A percentile compares a stretch with the other conserved stretches of the same genome.
Conservation (phyloP, 2,329 filamentous ascomycete species). For the Phyllosticta citriasiana region DNA sequence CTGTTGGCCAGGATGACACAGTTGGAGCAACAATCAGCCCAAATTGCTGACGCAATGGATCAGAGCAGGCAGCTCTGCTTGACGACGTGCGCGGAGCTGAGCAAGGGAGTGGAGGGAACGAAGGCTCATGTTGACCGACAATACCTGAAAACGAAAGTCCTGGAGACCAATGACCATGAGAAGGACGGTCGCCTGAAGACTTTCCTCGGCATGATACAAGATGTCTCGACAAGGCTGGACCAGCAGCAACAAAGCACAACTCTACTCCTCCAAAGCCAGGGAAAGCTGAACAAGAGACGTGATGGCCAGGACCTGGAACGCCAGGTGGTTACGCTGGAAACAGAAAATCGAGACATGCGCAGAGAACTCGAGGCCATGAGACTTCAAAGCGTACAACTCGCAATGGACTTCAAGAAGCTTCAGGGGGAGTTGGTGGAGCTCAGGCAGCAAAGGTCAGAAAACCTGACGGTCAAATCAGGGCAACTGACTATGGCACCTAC, state of each 20-base stretch:
- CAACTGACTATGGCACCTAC: not conserved
- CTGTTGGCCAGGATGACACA: not conserved
- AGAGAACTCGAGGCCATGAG: constrained; percentile 1
- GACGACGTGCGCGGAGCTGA: not conserved
- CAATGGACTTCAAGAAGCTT: not conserved
- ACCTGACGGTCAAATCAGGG: not conserved
- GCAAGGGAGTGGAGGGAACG: not conserved
- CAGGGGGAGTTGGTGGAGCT: not conserved
- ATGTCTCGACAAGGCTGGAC: not conserved
- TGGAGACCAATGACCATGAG: not conserved
- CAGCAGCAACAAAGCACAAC: not conserved
- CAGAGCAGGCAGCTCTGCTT: not conserved
- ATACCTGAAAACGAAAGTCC: not conserved
- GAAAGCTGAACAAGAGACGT: not conserved
- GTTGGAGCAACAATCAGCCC: not conserved
- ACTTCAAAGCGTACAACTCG: not conserved
- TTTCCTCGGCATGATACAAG: not conserved
- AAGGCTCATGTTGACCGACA: not conserved
- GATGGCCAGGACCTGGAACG: not conserved
- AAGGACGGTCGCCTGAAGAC: not conserved
- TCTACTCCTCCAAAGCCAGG: not conserved
- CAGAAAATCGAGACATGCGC: constrained; percentile 14
- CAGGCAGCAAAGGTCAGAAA: not conserved
- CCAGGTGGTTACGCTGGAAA: constrained; percentile 4
- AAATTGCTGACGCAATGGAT: not conserved